A percentile compares a stretch with the other conserved stretches of the same genome.
These are phyloP conservation scores for Antarctomyces pellizariae DNA, from an alignment of 495 filamentous ascomycete species.

Conservation along the genomic window DNA sequence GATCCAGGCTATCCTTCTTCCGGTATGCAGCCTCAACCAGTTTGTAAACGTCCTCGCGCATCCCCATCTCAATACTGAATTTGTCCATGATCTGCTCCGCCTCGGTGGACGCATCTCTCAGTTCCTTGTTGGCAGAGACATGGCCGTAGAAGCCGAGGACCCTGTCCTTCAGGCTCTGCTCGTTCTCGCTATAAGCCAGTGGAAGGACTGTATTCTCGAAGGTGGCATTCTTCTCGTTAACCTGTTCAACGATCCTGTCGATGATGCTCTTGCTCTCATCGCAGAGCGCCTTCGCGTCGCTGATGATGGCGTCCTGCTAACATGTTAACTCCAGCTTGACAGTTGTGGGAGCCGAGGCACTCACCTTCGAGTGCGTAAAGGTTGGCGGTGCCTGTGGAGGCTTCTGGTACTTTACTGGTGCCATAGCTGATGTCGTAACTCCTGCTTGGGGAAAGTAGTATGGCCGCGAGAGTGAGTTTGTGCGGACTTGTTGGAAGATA, in stretches of 20 bases:
- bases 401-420: conserved; percentile 33
- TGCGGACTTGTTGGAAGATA: conserved; percentile 25
- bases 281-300: conserved; percentile 55
- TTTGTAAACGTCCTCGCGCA: conserved; percentile 37
- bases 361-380: conserved; percentile 81
- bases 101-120: conserved; percentile 39
- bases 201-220: conserved; percentile 43
- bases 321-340: too few species aligned
- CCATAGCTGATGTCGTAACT: conserved; percentile 43
- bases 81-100: conserved; percentile 36
- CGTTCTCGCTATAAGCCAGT: conserved; percentile 44
- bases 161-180: conserved; percentile 28
- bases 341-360: too few species aligned
- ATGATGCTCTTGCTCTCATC: conserved; percentile 41
- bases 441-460: conserved; percentile 17
- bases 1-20: conserved; percentile 16
- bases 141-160: conserved; percentile 63
- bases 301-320: conserved; percentile 44
- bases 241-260: conserved; percentile 46
- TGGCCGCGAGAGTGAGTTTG: too few species aligned
- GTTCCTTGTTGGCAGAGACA: conserved; percentile 40
- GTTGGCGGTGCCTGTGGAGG: conserved; percentile 70
- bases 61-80: conserved; percentile 31
- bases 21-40: conserved; percentile 30
- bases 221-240: conserved; percentile 38